Conservation (phyloP, 2,329 filamentous ascomycete genomes). For the Plectosphaerella cucumerina region DNA sequence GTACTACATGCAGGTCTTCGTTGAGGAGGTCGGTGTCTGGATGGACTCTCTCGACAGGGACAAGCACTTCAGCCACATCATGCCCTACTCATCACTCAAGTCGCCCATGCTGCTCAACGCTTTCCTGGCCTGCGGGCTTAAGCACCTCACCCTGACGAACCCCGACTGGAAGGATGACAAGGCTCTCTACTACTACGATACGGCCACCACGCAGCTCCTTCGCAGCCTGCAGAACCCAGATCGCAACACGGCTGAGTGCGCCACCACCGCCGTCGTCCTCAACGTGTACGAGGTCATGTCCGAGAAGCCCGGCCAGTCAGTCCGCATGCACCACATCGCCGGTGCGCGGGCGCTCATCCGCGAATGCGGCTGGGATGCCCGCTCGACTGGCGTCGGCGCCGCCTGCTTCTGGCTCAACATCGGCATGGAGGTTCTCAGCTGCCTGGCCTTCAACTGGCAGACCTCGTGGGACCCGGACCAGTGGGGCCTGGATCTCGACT, state of each 20-base stretch:
- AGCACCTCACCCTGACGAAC: constrained; percentile 71
- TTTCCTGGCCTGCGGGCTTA: constrained; percentile 81
- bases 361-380: constrained; percentile 84
- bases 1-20: constrained; percentile 86
- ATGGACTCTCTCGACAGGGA: constrained; percentile 87
- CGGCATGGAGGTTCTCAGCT: constrained; percentile 84
- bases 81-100: constrained; percentile 78
- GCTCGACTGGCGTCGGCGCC: constrained; percentile 70
- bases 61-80: constrained; percentile 79
- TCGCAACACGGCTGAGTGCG: constrained; percentile 78
- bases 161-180: constrained; percentile 69
- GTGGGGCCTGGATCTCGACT: constrained; percentile 82
- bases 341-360: constrained; percentile 82
- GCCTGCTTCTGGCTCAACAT: constrained; percentile 96
- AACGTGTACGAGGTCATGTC: constrained; percentile 95
- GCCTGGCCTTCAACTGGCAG: constrained; percentile 81
- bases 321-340: constrained; percentile 82
- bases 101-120: constrained; percentile 89
- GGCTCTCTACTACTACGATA: constrained; percentile 84
- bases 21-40: constrained; percentile 86
- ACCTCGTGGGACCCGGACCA: constrained; percentile 86
- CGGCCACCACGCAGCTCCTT: constrained; percentile 73
- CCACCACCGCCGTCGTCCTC: constrained; percentile 80
- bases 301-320: constrained; percentile 61
- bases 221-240: constrained; percentile 78